phyloP scores from a whole-genome alignment of 305 asterid genomes.

The Plantago lanceolata region DNA sequence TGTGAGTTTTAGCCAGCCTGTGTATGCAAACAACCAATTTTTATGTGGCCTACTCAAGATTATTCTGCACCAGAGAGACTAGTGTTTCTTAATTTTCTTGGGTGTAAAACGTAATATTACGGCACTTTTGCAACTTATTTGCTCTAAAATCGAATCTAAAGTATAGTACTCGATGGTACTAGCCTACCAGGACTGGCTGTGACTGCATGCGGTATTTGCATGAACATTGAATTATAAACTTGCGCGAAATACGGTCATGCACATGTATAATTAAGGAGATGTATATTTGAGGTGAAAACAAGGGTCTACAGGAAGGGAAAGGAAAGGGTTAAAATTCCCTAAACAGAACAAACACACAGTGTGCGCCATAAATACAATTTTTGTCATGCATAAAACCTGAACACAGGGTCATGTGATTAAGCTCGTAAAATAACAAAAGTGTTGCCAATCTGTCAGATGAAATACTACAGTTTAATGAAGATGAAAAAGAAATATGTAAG shows the following conservation, averaged over 20 bases:
- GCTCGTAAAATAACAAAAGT: conserved; percentile 20
- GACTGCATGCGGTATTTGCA: no score
- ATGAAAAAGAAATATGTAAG: neutral
- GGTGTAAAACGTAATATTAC: no score
- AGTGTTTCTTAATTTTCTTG: conserved; percentile 2
- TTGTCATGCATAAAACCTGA: conserved; percentile 27
- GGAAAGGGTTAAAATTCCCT: conserved; percentile 18
- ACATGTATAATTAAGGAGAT: neutral
- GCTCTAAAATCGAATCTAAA: no score
- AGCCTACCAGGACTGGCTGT: no score
- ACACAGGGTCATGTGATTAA: conserved; percentile 40
- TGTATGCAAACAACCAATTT: conserved; percentile 2
- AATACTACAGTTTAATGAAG: conserved; percentile 4
- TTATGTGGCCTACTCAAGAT: conserved; percentile 12
- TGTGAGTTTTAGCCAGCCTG: conserved; percentile 34
- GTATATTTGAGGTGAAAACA: conserved; percentile 2
- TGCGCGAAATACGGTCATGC: no score
- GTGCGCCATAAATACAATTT: conserved; percentile 20
- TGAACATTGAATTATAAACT: no score
- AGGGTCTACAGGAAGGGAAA: neutral
- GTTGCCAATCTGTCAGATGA: conserved; percentile 12
- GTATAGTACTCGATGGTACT: no score
- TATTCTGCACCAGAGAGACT: neutral
- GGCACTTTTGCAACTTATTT: no score
- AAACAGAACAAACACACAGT: conserved; percentile 31